Conservation (phyloP, 345 rosid genomes). For the Boechera stricta region DNA sequence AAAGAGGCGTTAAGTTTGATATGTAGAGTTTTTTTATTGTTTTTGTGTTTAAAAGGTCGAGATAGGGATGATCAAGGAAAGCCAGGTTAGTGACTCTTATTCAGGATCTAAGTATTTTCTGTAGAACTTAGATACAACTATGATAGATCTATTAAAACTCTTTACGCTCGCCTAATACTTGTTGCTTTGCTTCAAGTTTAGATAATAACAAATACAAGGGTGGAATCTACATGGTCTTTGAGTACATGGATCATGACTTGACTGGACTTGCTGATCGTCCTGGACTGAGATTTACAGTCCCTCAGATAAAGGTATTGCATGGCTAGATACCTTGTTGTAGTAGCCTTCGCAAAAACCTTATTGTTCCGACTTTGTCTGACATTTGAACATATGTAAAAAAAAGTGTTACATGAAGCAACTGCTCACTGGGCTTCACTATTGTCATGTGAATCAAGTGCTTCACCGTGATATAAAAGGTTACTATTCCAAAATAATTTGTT, state of each 20-base stretch:
- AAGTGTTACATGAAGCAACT: conserved; percentile 99
- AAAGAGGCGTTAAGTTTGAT: conserved; percentile 6
- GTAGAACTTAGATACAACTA: not conserved
- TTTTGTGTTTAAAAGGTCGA: conserved; percentile 57
- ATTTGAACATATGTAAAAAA: conserved; percentile 33
- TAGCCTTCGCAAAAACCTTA: conserved; percentile 30
- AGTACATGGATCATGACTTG: conserved; percentile 98
- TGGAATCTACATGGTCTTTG: conserved; percentile 97
- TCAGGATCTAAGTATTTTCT: not conserved
- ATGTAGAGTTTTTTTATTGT: not conserved
- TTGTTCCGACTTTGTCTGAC: conserved; percentile 39
- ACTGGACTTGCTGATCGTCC: conserved; percentile 98
- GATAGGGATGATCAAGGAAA: conserved; percentile 86
- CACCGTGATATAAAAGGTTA: conserved; percentile 98
- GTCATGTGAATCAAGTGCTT: conserved; percentile 95
- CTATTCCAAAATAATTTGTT: not conserved
- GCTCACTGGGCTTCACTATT: conserved; percentile 93
- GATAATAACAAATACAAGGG: conserved; percentile 97
- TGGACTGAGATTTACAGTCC: conserved; percentile 88
- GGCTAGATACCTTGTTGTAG: conserved; percentile 39
- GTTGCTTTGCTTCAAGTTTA: conserved; percentile 35
- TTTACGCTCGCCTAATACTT: conserved; percentile 5
- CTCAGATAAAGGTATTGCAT: conserved; percentile 83
- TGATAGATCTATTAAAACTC: not conserved
- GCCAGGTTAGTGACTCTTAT: conserved; percentile 54